phyloP scores from a whole-genome alignment of 208 protist species.

The Zelonia costaricensis region DNA sequence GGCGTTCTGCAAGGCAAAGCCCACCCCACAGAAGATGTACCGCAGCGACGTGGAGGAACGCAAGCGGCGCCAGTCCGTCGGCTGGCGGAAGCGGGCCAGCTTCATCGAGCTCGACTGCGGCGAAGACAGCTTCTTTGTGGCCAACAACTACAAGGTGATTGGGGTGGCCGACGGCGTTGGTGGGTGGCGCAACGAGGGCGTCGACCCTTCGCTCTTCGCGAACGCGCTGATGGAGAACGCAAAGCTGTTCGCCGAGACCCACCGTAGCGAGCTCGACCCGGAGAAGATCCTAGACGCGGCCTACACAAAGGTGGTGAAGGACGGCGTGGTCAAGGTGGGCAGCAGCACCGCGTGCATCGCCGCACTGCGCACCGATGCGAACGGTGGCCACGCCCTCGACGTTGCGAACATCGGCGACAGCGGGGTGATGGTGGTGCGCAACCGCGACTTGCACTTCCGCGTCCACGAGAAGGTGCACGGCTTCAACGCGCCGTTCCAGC shows the following conservation, averaged over 20 bases:
- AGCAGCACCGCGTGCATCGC: constrained; percentile 91
- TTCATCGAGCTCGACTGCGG: constrained; percentile 94
- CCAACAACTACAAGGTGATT: constrained; percentile 90
- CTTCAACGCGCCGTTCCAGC: constrained; percentile 94
- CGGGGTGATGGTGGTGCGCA: constrained; percentile 83
- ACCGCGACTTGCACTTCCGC: constrained; percentile 76
- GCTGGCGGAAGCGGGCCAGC: constrained; percentile 87
- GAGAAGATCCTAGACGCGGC: constrained; percentile 81
- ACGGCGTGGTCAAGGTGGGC: constrained; percentile 84
- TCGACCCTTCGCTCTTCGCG: constrained; percentile 83
- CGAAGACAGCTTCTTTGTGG: constrained; percentile 93
- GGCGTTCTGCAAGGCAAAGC: constrained; percentile 91
- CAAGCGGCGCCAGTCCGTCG: constrained; percentile 55
- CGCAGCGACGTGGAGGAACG: constrained; percentile 86
- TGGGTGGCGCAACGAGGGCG: constrained; percentile 83
- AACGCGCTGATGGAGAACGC: constrained; percentile 92
- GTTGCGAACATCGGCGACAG: constrained; percentile 93
- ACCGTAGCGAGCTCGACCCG: constrained; percentile 79
- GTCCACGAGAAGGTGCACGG: constrained; percentile 89
- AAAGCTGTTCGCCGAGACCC: constrained; percentile 86
- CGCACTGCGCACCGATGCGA: constrained; percentile 49
- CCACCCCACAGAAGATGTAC: constrained; percentile 62
- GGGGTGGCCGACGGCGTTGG: constrained; percentile 93
- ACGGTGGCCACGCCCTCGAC: constrained; percentile 68
- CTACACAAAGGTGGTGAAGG: constrained; percentile 76